A percentile compares a stretch with the other conserved stretches of the same genome.
These are phyloP conservation scores for Cyberlindnera japonica DNA, from an alignment of 805 yeast species.

Conservation along the genomic window DNA sequence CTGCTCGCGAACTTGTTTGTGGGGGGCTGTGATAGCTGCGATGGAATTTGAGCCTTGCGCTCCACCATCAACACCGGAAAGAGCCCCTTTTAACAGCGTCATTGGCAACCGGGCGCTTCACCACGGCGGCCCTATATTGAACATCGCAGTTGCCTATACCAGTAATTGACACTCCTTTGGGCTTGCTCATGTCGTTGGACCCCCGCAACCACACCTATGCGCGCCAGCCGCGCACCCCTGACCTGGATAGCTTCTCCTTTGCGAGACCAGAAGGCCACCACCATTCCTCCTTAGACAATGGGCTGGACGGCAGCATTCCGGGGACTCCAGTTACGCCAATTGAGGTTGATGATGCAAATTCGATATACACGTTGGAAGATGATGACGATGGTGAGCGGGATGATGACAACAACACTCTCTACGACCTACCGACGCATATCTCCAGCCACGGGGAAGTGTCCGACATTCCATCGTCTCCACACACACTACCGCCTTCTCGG, in stretches of 20 bases:
- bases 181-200: slow-evolving; percentile 27
- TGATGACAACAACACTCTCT: slow-evolving; percentile 6
- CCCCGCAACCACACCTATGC: slow-evolving; percentile 19
- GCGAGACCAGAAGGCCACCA: slow-evolving; percentile 5
- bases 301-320: not conserved
- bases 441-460: slow-evolving; percentile 22
- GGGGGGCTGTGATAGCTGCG: slow-evolving; percentile 2
- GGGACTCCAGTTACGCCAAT: not conserved
- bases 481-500: slow-evolving; percentile 24
- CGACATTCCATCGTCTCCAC: slow-evolving; percentile 7
- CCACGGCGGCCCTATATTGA: too few relatives aligned
- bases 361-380: slow-evolving; percentile 22
- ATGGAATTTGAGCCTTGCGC: not conserved
- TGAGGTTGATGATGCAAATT: slow-evolving; percentile 14
- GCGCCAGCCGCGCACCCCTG: slow-evolving; percentile 17
- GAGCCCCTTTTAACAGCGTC: not conserved
- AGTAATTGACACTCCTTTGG: too few relatives aligned
- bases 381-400: not conserved
- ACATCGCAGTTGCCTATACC: not conserved
- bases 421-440: slow-evolving; percentile 25
- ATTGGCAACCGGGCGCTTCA: not conserved
- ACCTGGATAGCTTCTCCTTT: slow-evolving; percentile 19
- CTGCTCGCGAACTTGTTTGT: slow-evolving; percentile 4
- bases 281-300: not conserved
- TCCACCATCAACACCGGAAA: not conserved